Evolutionary conservation across 2,329 filamentous ascomycete species (phyloP), one percentile per base, ranked within the genome.

Genomic region (Calonectria pseudoreteaudii): DNA sequence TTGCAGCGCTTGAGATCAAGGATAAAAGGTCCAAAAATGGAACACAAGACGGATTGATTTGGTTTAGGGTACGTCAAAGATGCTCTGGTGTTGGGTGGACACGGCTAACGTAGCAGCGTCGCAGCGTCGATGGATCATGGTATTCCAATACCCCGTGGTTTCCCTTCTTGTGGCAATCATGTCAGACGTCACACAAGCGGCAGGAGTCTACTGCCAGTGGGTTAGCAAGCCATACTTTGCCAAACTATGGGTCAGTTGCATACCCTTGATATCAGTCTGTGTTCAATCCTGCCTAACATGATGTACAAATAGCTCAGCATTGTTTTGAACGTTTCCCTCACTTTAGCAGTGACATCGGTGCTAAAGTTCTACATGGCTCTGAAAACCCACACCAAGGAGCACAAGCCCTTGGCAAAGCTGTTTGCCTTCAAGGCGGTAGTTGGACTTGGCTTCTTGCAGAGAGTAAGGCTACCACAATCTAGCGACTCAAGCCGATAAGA

Each of bases 141-240:
- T 79, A 28, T 79, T 79, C 10, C 78, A 79, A 20, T 79, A 78
- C 66, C 78, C 78, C 2, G 26, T 78, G 0, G 52, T 80, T 6
- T 65, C 78, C 1, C 36, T 77, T 3, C 6, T 56, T 1, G 67
- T 73, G 0, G 50, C 78, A 0, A 26, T 79, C 6, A 71, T 71
- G 14, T 79, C 78, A 2, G 71, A 75, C 30, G 60, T 78, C 2
- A 79, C 78, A 0, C 49, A 76, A 1, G 78, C 70, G 0, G 74
- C 67, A 11, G 78, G 74, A 7, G 52, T 79, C 2, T 78, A 76
- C 8, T 79, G 78, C 31, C 56, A 77, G 23, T 75, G 65, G 41
- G 68, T 72, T 4, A 75, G 70, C 53, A 34, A 60, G 2, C 56
- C 67, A 9, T 50, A 76, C 8, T 79, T 77, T 4, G 76, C 78